Conservation (phyloP, 140 eudicot genomes). For the Anethum foeniculum region DNA sequence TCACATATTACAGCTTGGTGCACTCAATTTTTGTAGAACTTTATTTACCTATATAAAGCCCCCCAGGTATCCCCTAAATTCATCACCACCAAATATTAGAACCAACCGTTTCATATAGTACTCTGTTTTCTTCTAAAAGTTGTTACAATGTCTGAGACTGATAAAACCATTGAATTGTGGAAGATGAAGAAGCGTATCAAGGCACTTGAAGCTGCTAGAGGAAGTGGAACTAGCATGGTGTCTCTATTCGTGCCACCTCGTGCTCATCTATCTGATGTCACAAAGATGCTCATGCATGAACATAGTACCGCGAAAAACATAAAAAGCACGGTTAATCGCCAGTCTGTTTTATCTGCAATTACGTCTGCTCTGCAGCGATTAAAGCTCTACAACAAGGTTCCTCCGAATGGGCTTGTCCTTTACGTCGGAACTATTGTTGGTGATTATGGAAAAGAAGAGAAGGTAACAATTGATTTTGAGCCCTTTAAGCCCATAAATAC, state of each 20-base stretch:
- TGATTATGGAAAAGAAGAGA: conserved; percentile 25
- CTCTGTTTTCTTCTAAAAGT: no score
- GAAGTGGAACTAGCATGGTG: neutral
- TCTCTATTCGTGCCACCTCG: neutral
- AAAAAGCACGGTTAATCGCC: conserved; percentile 14
- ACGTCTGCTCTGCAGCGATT: conserved; percentile 29
- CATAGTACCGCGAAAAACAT: conserved; percentile 22
- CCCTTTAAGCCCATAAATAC: conserved; percentile 30
- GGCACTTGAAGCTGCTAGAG: neutral
- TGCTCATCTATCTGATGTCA: conserved; percentile 4
- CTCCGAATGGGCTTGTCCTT: conserved; percentile 30
- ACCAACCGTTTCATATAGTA: no score
- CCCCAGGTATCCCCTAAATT: no score
- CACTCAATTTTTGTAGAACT: no score
- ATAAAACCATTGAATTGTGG: neutral
- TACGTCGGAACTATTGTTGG: conserved; percentile 27
- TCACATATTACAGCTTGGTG: no score
- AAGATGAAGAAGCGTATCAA: neutral
- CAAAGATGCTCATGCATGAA: conserved; percentile 30
- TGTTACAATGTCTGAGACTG: neutral
- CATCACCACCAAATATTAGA: neutral
- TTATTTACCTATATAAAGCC: no score
- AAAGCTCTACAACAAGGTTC: conserved; percentile 26
- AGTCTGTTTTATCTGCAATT: conserved; percentile 4
- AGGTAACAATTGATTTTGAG: conserved; percentile 24